Evolutionary conservation across 305 asterid species (phyloP), one percentile per base, ranked within the genome.

Genomic region (Ajuga reptans): DNA sequence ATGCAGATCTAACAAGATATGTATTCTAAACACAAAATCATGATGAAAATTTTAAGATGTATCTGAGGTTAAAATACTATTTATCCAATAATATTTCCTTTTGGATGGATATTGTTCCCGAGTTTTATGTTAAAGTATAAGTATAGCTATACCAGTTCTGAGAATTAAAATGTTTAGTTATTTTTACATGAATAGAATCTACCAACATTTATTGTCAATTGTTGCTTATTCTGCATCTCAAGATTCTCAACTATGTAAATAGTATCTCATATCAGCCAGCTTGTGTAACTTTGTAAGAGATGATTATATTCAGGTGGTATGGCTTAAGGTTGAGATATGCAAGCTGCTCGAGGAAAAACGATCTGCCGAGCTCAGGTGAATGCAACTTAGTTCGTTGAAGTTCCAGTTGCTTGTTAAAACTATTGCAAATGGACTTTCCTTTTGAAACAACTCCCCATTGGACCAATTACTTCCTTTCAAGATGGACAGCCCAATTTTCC

Each of bases 261-360:
- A 58, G 29, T 59, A 36, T 14, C 17, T 53, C 62, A 21, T 34
- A 47, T 46, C 41, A 24, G 29, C 18, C 47, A 12, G 34, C 68
- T 57, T 59, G 64, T 41, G 24, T 31, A 52, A 56, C 64, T 52
- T 45, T 68, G 50, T 63, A 47, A 73, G 50, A 2, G 29, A 58
- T 33, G 45, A 52, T 53, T 82, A 9, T 75, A 52, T 80, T 79
- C 84, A 93, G 99, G 96, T 82, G 70, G 77, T 81, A 65, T 91
- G 97, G 96, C 91, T 94, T 67, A 91, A 87, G 86, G 92, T 85
- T 74, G 95, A 91, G 84, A 70, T 89, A 78, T 89, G 93, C 88
- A 94, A 87, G 78, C 84, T 91, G 85, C 81, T 91, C n/a, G 96
- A 94, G 84, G 96, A 85, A 78, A 94, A 89, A 80, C 84, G 87